Conservation (phyloP, 2,329 filamentous ascomycete genomes). For the Fusarium torreyae region DNA sequence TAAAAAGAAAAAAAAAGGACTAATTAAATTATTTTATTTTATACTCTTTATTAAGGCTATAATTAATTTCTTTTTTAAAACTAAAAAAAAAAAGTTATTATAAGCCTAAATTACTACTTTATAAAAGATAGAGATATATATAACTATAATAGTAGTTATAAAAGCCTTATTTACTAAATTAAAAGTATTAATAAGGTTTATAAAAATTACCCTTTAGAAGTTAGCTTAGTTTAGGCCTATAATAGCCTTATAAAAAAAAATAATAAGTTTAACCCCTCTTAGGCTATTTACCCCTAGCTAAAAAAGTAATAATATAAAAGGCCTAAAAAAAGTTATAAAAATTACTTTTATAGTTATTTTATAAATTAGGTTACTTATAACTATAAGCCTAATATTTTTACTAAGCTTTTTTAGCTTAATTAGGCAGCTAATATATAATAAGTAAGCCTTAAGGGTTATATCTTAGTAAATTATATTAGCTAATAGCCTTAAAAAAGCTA, state of each 20-base stretch:
- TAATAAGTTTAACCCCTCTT: neutral
- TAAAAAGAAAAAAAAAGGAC: neutral
- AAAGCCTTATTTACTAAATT: neutral
- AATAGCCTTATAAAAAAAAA: neutral
- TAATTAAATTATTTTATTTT: neutral
- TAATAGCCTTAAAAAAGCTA: conserved; percentile 10
- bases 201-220: neutral
- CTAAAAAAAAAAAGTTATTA: neutral
- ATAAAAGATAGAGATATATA: neutral
- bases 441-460: neutral
- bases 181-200: neutral
- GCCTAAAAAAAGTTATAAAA: neutral
- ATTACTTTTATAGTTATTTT: neutral
- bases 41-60: neutral
- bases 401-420: neutral
- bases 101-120: neutral
- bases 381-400: neutral
- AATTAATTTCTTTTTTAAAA: neutral
- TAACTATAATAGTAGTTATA: neutral
- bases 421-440: neutral
- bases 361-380: neutral
- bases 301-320: neutral
- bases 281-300: neutral
- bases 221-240: neutral
- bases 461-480: conserved; percentile 2